Evolutionary conservation across 305 asterid species (phyloP), one percentile per base, ranked within the genome.

Genomic region (Euphrasia arctica): DNA sequence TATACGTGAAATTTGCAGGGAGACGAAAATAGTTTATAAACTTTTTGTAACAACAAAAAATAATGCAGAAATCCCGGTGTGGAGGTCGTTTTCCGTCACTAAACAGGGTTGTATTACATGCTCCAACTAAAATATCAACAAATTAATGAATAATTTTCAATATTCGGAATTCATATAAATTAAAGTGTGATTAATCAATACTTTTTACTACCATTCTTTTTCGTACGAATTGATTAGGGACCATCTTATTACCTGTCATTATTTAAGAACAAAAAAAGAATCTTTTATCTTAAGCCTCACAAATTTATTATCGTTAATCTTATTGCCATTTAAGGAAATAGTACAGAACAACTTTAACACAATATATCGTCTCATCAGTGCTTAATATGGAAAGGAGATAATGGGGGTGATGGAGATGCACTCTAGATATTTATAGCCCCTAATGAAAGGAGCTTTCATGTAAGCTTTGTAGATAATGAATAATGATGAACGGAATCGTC

Each of bases 281-380:
- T 90, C 91, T 75, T 83, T 39, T 79, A 78, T 73, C 82, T 76
- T 78, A 66, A 74, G 66, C 72, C 79, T 71, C 78, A 68, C 55
- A 69, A 63, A 74, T 73, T 77, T 39, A 77, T 77, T 69, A 82
- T 69, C 80, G 80, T 64, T 78, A 85, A 87, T 83, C 75, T 63
- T 73, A 50, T 79, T 73, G 81, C 83, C 51, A 77, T 74, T 65
- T 42, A 49, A 68, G 95, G 83, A 75, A 76, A 77, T 79, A 76
- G 73, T 80, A 77, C 95, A 87, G 75, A 72, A 72, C 72, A 69
- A 69, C 79, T 76, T 74, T 76, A 71, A 48, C 70, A 63, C 63
- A 69, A 73, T 14, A 63, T 64, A 65, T 64, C 61, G 41, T 52
- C 62, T 60, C 68, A 65, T 7, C 50, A 58, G 9, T 54, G 67